Conservation (phyloP, 495 filamentous ascomycete species). For the Penicillium herquei region DNA sequence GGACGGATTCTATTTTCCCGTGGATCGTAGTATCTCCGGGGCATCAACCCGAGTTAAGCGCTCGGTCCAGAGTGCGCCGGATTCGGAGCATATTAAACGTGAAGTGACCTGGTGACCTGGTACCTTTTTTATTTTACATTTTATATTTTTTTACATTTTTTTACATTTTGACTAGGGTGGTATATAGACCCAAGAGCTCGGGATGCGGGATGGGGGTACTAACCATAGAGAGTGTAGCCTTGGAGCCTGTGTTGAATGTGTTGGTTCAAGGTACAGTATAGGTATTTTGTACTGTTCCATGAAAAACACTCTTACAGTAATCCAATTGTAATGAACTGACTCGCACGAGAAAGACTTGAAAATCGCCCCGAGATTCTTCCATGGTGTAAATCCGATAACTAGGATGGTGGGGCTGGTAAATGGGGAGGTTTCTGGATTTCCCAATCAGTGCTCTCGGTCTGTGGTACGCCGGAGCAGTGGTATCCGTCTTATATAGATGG, state of each 20-base stretch:
- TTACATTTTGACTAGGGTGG: too few relatives aligned
- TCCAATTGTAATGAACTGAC: neutral
- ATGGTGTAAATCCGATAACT: conserved; percentile 4
- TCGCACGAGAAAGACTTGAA: conserved; percentile 9
- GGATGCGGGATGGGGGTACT: too few relatives aligned
- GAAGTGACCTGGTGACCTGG: neutral
- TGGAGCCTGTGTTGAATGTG: too few relatives aligned
- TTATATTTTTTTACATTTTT: too few relatives aligned
- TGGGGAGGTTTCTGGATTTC: conserved; percentile 25
- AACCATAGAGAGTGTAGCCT: too few relatives aligned
- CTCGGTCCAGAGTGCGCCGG: conserved; percentile 23
- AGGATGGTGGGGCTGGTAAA: conserved; percentile 25
- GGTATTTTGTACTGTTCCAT: neutral
- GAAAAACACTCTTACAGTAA: neutral
- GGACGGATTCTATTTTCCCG: conserved; percentile 48
- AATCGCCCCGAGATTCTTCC: conserved; percentile 7
- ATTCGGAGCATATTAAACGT: conserved; percentile 18
- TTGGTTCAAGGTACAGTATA: too few relatives aligned
- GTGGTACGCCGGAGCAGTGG: conserved; percentile 17
- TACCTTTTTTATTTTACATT: neutral
- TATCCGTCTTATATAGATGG: conserved; percentile 1
- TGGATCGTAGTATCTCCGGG: conserved; percentile 15
- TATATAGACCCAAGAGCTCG: too few relatives aligned
- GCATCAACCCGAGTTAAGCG: conserved; percentile 9
- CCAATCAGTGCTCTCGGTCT: conserved; percentile 37